These are phyloP conservation scores for Trypanosoma mega DNA, from an alignment of 208 protist genomes.

Conservation along the genomic window DNA sequence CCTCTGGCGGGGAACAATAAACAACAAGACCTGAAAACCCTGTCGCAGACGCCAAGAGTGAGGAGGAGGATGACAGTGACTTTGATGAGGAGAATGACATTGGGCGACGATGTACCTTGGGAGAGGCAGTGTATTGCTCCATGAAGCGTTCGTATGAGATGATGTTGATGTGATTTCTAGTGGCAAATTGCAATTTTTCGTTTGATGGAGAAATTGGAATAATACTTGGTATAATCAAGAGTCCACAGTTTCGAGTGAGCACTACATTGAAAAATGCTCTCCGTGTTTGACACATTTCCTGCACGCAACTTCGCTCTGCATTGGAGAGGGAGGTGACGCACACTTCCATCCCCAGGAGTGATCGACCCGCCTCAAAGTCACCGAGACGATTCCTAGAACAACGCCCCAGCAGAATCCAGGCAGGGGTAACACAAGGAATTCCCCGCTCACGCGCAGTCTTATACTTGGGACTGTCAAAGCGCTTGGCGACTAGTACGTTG, in stretches of 20 bases:
- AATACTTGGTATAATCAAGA: constrained; percentile 39
- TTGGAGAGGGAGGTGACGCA: constrained; percentile 43
- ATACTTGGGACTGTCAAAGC: constrained; percentile 38
- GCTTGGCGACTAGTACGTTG: constrained; percentile 43
- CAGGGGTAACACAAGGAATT: constrained; percentile 59
- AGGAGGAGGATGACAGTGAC: no score
- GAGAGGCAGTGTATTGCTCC: not conserved
- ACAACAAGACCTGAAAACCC: not conserved
- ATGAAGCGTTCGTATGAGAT: constrained; percentile 14
- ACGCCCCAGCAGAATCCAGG: constrained; percentile 45
- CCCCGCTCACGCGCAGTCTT: constrained; percentile 34
- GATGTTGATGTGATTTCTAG: constrained; percentile 13
- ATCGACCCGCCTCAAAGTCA: constrained; percentile 37
- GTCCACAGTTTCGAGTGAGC: constrained; percentile 35
- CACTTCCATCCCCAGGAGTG: constrained; percentile 36
- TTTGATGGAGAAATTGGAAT: not conserved
- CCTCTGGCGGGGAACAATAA: constrained; percentile 20
- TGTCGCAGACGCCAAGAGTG: not conserved
- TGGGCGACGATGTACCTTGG: not conserved
- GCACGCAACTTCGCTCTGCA: constrained; percentile 30
- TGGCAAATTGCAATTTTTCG: constrained; percentile 19
- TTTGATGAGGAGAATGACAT: not conserved
- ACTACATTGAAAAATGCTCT: constrained; percentile 35
- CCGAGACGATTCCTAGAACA: constrained; percentile 29
- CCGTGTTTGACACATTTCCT: constrained; percentile 22